Evolutionary conservation across 257 asterid genomes (phyloP).

Genomic region (Nicotiana sylvestris): DNA sequence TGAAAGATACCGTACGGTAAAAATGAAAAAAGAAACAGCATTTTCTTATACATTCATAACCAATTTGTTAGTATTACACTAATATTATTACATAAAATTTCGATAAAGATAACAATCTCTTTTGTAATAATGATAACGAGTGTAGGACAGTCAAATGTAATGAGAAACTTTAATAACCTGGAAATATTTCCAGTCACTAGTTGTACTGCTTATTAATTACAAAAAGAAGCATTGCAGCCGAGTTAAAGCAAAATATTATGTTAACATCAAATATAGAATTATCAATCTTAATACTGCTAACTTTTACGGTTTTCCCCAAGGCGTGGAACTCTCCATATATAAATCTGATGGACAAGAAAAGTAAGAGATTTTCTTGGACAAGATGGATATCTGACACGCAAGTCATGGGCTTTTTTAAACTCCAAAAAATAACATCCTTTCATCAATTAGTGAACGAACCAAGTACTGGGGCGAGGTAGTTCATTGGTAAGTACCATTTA

Average conservation of each 20-base stretch:
- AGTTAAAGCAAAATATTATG: too few species aligned
- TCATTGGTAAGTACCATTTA: too few species aligned
- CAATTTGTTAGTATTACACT: not conserved
- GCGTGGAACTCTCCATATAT: not conserved
- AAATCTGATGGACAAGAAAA: not conserved
- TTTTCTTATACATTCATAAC: not conserved
- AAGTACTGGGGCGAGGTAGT: not conserved
- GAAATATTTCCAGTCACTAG: too few species aligned
- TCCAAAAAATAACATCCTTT: not conserved
- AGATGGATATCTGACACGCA: not conserved
- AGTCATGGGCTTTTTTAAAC: not conserved
- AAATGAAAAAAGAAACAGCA: not conserved
- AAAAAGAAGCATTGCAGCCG: too few species aligned
- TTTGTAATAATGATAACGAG: too few species aligned
- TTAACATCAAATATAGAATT: not conserved
- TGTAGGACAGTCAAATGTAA: too few species aligned
- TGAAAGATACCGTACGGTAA: not conserved
- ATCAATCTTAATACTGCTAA: not conserved
- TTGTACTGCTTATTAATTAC: too few species aligned
- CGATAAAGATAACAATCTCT: too few species aligned
- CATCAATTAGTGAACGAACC: not conserved
- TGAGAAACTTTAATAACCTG: too few species aligned
- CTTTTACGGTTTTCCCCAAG: not conserved
- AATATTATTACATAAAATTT: too few species aligned
- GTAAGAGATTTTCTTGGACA: not conserved